A percentile compares a stretch with the other conserved stretches of the same genome.
Conservation (phyloP, 2,329 filamentous ascomycete species). For the Fusarium sp. region DNA sequence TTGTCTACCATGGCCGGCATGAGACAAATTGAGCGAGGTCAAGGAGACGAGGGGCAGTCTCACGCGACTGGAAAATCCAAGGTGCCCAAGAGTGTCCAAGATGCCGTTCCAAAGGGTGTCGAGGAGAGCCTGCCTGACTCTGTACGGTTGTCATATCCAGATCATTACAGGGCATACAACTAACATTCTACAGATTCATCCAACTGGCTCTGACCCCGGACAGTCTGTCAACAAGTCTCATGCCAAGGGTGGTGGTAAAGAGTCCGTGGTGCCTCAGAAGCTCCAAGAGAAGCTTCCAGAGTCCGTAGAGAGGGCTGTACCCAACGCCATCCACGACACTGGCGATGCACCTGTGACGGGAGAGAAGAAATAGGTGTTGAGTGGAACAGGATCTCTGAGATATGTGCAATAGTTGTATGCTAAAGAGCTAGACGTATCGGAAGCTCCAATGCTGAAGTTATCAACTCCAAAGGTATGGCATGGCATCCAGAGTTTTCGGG, state of each 20-base stretch:
- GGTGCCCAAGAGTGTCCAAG: slow-evolving; percentile 20
- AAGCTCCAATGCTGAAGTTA: too few relatives aligned
- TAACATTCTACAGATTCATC: slow-evolving; percentile 27
- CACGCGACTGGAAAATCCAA: slow-evolving; percentile 31
- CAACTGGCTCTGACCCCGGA: slow-evolving; percentile 21
- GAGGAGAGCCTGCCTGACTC: slow-evolving; percentile 33
- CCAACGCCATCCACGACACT: slow-evolving; percentile 35
- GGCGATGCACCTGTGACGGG: slow-evolving; percentile 21
- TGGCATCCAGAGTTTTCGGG: too few relatives aligned
- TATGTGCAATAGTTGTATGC: too few relatives aligned
- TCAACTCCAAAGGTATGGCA: too few relatives aligned
- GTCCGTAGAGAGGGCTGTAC: slow-evolving; percentile 36
- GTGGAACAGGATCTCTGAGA: too few relatives aligned
- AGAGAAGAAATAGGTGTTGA: slow-evolving; percentile 13
- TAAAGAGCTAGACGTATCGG: too few relatives aligned
- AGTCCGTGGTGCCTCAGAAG: slow-evolving; percentile 39
- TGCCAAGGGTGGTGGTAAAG: slow-evolving; percentile 32
- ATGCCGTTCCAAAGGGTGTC: slow-evolving; percentile 17
- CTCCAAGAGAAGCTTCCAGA: slow-evolving; percentile 40
- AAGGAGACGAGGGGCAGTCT: background rate
- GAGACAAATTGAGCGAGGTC: slow-evolving; percentile 13
- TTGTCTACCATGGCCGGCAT: slow-evolving; percentile 7
- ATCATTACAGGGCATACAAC: accelerated
- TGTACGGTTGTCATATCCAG: background rate
- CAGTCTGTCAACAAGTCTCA: slow-evolving; percentile 36